Evolutionary conservation across 495 filamentous ascomycete genomes (phyloP), one percentile per base, ranked within the genome.

Genomic region (Aspergillus conjunctus): DNA sequence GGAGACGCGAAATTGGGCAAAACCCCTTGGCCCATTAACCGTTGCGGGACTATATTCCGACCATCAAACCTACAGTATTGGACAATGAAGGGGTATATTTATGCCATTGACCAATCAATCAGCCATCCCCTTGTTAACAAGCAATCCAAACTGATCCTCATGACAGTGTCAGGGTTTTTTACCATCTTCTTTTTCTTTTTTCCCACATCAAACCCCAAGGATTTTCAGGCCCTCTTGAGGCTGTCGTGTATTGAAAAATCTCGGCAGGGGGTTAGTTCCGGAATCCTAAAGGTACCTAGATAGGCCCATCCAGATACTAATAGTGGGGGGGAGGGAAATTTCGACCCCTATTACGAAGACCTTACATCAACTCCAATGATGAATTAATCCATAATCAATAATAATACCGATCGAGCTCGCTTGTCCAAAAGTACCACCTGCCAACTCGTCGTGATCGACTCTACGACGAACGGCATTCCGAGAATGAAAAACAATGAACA

Each of bases 311-410:
- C 39, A 15, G 44, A 39, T n/a, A n/a, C n/a, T n/a, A n/a, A n/a
- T 58, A 46, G 50, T 51, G 57, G 49, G 57, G 57, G 56, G 45
- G 26, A 26, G 26, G 37, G 15, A n/a, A 17, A 39, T 59, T 22
- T 39, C 17, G 22, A 54, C 37, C 57, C 57, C 50, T 59, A 59
- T 59, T 59, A 43, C 22, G 11, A 53, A 48, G 37, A 37, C 41
- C 32, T 11, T 53, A 45, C 57, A 53, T 46, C 49, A 44, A 53
- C 33, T 45, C 18, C 51, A 53, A 48, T 48, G 17, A 48, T 18
- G 10, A 14, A 21, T 21, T 17, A 41, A 41, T 9, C 37, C 26
- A 26, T 26, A 41, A 41, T n/a, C 37, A 41, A 26, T 26, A 26
- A 26, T 26, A 26, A 26, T 26, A 26, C 2, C 2, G 2, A 26